Conservation (phyloP, 2,329 filamentous ascomycete species). For the Aspergillus udagawae region DNA sequence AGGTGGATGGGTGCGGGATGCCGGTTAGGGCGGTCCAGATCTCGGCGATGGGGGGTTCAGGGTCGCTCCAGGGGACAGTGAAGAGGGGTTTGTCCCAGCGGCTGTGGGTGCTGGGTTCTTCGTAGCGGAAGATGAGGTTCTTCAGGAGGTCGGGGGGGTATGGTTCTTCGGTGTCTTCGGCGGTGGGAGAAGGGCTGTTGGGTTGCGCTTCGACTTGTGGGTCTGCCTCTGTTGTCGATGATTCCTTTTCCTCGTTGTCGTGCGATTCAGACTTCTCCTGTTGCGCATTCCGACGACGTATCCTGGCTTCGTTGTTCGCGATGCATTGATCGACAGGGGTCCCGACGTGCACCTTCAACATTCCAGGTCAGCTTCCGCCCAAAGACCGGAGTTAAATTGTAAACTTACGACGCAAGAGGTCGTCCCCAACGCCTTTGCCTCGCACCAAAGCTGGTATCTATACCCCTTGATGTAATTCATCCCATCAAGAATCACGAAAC, state of each 20-base stretch:
- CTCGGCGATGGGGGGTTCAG: conserved; percentile 52
- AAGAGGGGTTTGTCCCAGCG: conserved; percentile 65
- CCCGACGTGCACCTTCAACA: conserved; percentile 52
- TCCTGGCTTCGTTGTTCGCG: conserved; percentile 47
- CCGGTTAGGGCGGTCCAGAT: conserved; percentile 58
- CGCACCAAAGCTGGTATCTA: conserved; percentile 64
- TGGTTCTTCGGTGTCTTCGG: conserved; percentile 25
- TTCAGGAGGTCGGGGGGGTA: conserved; percentile 57
- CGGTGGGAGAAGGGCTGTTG: neutral
- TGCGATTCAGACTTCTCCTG: neutral
- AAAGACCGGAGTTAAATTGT: neutral
- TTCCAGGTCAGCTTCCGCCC: neutral
- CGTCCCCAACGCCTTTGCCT: conserved; percentile 60
- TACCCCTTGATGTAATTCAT: conserved; percentile 68
- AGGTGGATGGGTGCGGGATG: conserved; percentile 25
- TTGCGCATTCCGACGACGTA: conserved; percentile 17
- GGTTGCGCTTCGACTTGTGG: neutral
- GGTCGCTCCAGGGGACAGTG: conserved; percentile 56
- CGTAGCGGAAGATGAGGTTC: conserved; percentile 63
- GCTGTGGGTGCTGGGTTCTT: conserved; percentile 63
- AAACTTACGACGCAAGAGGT: conserved; percentile 57
- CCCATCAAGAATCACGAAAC: conserved; percentile 60
- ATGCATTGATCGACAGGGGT: conserved; percentile 54
- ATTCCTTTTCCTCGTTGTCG: conserved; percentile 4
- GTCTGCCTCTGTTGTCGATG: neutral